phyloP scores from a whole-genome alignment of 352 stramenopile species.

The Pythium dissotocum region DNA sequence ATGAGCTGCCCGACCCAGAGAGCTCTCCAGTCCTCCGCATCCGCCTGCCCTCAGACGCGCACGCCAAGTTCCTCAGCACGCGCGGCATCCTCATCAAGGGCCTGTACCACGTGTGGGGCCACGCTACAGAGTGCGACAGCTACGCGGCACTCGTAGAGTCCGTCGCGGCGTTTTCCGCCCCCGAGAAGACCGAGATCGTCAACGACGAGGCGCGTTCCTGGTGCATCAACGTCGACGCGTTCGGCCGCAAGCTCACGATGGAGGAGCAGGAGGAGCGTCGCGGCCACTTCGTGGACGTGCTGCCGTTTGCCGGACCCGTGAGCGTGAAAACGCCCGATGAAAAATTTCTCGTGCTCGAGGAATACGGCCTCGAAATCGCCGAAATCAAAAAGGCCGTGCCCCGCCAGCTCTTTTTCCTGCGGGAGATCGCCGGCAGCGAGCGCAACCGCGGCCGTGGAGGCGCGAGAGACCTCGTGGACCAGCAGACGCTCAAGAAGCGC shows the following conservation, averaged over 20 bases:
- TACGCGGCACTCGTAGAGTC: slow-evolving; percentile 57
- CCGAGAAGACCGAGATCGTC: slow-evolving; percentile 50
- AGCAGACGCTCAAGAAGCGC: slow-evolving; percentile 94
- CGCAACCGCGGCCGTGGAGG: slow-evolving; percentile 72
- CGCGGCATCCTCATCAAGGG: slow-evolving; percentile 82
- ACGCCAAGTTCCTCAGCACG: slow-evolving; percentile 78
- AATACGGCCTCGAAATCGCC: slow-evolving; percentile 58
- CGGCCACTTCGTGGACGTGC: slow-evolving; percentile 47
- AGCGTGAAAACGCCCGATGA: slow-evolving; percentile 66
- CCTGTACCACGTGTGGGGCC: slow-evolving; percentile 80
- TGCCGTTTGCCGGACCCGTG: slow-evolving; percentile 73
- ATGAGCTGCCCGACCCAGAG: slow-evolving; percentile 45
- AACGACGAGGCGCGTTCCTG: slow-evolving; percentile 50
- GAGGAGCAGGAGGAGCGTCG: slow-evolving; percentile 54
- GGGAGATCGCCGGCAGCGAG: slow-evolving; percentile 67
- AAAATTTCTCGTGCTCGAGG: slow-evolving; percentile 77
- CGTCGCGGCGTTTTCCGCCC: slow-evolving; percentile 37
- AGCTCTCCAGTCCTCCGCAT: slow-evolving; percentile 66
- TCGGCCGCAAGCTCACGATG: slow-evolving; percentile 82
- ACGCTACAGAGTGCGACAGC: slow-evolving; percentile 23
- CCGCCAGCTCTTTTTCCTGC: slow-evolving; percentile 75
- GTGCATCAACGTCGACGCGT: slow-evolving; percentile 78
- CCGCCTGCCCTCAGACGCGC: slow-evolving; percentile 48
- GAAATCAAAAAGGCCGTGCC: slow-evolving; percentile 35
- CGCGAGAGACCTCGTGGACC: slow-evolving; percentile 76